Conservation (phyloP, 306 rosid genomes). For the Phaseolus lunatus region DNA sequence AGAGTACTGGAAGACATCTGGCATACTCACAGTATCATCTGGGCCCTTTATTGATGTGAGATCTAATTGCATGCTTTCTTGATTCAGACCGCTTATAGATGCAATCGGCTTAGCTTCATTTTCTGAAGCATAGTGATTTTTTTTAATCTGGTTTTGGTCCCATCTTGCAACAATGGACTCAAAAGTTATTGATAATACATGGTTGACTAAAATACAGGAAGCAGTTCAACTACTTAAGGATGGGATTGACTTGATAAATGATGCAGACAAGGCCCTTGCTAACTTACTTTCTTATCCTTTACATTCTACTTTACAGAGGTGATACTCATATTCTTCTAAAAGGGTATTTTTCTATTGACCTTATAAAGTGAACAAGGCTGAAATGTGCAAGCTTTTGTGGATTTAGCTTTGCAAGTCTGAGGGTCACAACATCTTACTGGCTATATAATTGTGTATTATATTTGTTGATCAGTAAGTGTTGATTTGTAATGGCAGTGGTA, state of each 20-base stretch:
- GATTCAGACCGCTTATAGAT: slow-evolving; percentile 14
- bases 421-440: neutral
- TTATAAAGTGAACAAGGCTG: slow-evolving; percentile 6
- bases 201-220: slow-evolving; percentile 67
- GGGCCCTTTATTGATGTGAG: slow-evolving; percentile 84
- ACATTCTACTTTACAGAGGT: slow-evolving; percentile 73
- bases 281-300: slow-evolving; percentile 90
- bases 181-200: slow-evolving; percentile 28
- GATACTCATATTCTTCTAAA: slow-evolving; percentile 30
- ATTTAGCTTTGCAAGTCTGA: slow-evolving; percentile 4
- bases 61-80: slow-evolving; percentile 41
- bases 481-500: neutral
- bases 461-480: neutral
- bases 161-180: slow-evolving; percentile 13
- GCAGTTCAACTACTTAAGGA: slow-evolving; percentile 82
- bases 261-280: slow-evolving; percentile 76
- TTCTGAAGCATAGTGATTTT: slow-evolving; percentile 20
- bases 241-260: slow-evolving; percentile 83
- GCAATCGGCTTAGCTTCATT: slow-evolving; percentile 20
- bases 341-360: neutral
- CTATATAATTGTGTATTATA: neutral
- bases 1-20: slow-evolving; percentile 74
- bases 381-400: neutral
- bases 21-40: slow-evolving; percentile 64
- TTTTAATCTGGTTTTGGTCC: slow-evolving; percentile 9